phyloP scores from a whole-genome alignment of 2,329 filamentous ascomycete genomes.

The Trichophyton verrucosum region DNA sequence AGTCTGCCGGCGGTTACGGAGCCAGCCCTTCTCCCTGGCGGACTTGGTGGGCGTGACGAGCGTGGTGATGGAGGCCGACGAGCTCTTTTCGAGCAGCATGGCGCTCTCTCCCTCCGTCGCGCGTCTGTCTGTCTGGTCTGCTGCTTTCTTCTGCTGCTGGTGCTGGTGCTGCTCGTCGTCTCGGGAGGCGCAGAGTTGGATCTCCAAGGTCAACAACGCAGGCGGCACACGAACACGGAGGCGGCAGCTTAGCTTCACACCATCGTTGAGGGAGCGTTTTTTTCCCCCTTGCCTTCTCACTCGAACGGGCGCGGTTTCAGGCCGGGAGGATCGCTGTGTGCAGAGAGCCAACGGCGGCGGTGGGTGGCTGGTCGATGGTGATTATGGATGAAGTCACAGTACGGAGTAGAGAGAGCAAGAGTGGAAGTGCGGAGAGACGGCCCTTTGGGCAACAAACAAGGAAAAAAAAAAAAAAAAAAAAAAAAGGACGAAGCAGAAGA shows the following conservation, averaged over 20 bases:
- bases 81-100: conserved; percentile 1
- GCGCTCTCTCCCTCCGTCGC: neutral
- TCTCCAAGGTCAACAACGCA: neutral
- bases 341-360: neutral
- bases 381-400: too few species aligned
- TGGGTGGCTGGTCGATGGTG: too few species aligned
- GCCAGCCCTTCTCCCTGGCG: conserved; percentile 7
- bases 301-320: neutral
- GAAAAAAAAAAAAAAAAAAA: neutral
- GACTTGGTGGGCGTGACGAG: neutral
- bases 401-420: neutral
- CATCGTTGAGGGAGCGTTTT: neutral
- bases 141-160: too few species aligned
- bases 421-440: neutral
- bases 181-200: neutral
- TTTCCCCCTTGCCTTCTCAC: neutral
- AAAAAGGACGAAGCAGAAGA: neutral
- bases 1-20: conserved; percentile 10
- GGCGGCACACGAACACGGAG: neutral
- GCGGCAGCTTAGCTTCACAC: neutral
- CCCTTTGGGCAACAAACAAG: neutral
- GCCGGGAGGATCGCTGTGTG: too few species aligned
- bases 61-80: neutral
- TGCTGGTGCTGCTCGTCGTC: too few species aligned
- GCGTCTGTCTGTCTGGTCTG: neutral